These are phyloP conservation scores for Trichoderma lentiforme DNA, from an alignment of 2,329 filamentous ascomycete genomes.

Conservation along the genomic window DNA sequence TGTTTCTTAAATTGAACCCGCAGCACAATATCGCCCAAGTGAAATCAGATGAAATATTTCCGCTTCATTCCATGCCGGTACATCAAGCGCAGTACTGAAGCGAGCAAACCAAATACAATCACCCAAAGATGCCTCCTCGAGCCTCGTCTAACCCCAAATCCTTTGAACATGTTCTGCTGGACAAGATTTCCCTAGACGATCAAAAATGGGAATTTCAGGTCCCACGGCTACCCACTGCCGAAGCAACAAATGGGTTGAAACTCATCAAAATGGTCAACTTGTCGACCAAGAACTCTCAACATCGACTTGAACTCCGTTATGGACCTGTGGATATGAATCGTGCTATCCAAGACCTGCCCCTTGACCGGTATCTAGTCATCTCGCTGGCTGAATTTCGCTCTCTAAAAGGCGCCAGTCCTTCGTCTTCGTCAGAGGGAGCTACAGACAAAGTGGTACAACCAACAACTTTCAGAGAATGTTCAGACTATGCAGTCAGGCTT, in stretches of 20 bases:
- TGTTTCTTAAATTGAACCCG: neutral
- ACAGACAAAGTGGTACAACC: slow-evolving; percentile 21
- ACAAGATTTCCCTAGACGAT: slow-evolving; percentile 8
- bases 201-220: slow-evolving; percentile 11
- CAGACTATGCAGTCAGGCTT: slow-evolving; percentile 35
- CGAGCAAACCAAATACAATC: neutral
- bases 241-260: neutral
- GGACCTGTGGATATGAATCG: slow-evolving; percentile 30
- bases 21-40: neutral
- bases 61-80: neutral
- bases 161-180: neutral
- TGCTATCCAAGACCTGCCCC: slow-evolving; percentile 27
- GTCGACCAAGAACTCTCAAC: slow-evolving; percentile 15
- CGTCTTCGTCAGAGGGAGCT: neutral
- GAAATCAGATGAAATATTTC: neutral
- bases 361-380: slow-evolving; percentile 33
- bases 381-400: slow-evolving; percentile 35
- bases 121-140: neutral
- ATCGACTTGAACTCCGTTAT: slow-evolving; percentile 29
- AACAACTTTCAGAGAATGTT: slow-evolving; percentile 32
- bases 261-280: slow-evolving; percentile 17
- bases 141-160: neutral
- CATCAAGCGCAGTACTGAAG: neutral
- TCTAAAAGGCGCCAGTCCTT: slow-evolving; percentile 16
- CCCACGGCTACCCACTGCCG: neutral